Evolutionary conservation across 371 early-diverging fungal species (phyloP), one percentile per base, ranked within the genome.

Genomic region (Quaeritorhiza haematococci): DNA sequence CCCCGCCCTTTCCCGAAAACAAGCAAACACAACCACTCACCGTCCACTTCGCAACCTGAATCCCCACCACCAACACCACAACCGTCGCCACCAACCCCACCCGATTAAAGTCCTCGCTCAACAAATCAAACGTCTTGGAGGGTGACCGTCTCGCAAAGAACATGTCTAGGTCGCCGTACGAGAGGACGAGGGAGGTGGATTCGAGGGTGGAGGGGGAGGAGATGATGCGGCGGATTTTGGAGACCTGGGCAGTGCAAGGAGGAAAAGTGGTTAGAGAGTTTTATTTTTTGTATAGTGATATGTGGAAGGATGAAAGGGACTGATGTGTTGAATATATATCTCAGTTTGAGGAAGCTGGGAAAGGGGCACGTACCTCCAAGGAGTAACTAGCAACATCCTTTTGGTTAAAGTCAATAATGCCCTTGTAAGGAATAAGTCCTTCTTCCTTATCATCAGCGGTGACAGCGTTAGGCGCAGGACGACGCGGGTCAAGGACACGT

Each of bases 31-130:
- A 44, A 28, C 17, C 3, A 65, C 70, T 69, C 44, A 73, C 71
- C 58, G 67, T 61, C 29, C 59, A 47, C 51, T 66, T 67, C 34
- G 69, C 60, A 23, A 72, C 67, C 27, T 52, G 46, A 48, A 92
- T 83, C 24, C 83, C 88, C 5, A 76, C 80, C 1, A 75, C 71
- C 46, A 97, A 73, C 7, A 78, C 88, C n/a, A 83, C 72, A 26
- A 93, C 88, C 0, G 94, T 94, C 53, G 79, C 62, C 45, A 94
- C 63, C 58, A 97, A 72, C 61, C 86, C 86, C 13, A 76, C 70
- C 63, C 93, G 91, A 61, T 86, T 89, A 69, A 97, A 97, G 58
- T 88, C 85, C 67, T 92, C 89, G 62, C 89, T 87, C 57, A 97
- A 71, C 44, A 90, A 81, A 71, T 97, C 98, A 72, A 97, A 97